Conservation (phyloP, 768 basidiomycete genomes). For the Auriscalpium microsporum region DNA sequence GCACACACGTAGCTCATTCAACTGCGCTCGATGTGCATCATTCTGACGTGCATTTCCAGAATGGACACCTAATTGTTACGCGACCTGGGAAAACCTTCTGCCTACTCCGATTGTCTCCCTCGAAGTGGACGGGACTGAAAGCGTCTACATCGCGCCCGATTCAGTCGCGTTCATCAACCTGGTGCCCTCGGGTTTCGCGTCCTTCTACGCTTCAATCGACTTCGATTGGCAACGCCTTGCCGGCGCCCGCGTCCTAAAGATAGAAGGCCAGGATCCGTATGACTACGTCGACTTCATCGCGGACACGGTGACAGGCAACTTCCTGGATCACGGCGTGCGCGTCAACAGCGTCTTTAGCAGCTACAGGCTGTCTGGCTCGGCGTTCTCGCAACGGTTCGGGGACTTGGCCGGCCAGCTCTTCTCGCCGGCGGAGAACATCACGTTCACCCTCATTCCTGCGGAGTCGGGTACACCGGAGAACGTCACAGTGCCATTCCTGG, state of each 20-base stretch:
- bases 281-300: constrained; percentile 51
- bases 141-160: constrained; percentile 12
- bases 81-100: constrained; percentile 30
- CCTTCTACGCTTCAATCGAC: constrained; percentile 3
- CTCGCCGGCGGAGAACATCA: constrained; percentile 38
- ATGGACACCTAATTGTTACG: constrained; percentile 52
- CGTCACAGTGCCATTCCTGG: constrained; percentile 45
- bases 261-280: constrained; percentile 44
- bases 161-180: constrained; percentile 3
- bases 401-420: constrained; percentile 44
- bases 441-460: constrained; percentile 38
- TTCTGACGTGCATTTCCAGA: constrained; percentile 23
- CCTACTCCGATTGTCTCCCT: constrained; percentile 10
- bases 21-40: not conserved
- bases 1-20: constrained; percentile 42
- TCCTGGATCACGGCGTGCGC: constrained; percentile 53
- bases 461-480: constrained; percentile 40
- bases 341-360: constrained; percentile 56
- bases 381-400: constrained; percentile 49
- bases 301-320: constrained; percentile 50
- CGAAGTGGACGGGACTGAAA: constrained; percentile 25
- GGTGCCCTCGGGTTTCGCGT: constrained; percentile 1
- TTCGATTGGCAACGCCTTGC: constrained; percentile 45
- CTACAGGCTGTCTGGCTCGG: constrained; percentile 31
- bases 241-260: constrained; percentile 46